A percentile compares a stretch with the other conserved stretches of the same genome.
Conservation (phyloP, 768 basidiomycete species). For the Termitomyces sp. region DNA sequence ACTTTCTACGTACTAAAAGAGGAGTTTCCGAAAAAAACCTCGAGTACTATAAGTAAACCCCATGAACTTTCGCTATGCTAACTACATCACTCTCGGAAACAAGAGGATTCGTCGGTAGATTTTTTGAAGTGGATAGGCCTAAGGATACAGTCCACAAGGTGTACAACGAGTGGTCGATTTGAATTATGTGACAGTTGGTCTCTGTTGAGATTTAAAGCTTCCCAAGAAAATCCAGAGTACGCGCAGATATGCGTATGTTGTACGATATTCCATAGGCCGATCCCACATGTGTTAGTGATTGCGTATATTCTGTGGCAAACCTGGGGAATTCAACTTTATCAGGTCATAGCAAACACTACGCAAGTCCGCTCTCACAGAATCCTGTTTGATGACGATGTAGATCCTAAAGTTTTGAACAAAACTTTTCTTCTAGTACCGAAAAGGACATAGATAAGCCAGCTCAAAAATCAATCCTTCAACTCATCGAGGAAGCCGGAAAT, state of each 20-base stretch:
- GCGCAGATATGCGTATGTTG: no score
- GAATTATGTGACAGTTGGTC: neutral
- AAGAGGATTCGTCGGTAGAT: neutral
- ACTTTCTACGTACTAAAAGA: neutral
- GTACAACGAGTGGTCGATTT: neutral
- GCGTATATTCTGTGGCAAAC: neutral
- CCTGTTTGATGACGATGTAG: slow-evolving; percentile 1
- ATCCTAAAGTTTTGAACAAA: slow-evolving; percentile 3
- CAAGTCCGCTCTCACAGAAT: neutral
- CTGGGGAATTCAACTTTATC: slow-evolving; percentile 1
- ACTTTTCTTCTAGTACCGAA: slow-evolving; percentile 3
- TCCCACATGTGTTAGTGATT: no score
- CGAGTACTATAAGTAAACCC: neutral
- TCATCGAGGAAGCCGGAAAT: slow-evolving; percentile 5
- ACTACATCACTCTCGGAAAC: neutral
- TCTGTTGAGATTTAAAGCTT: no score
- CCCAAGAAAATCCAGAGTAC: no score
- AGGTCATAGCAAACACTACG: slow-evolving; percentile 3
- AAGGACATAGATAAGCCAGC: neutral
- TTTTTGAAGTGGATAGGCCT: no score
- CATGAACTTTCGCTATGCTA: neutral
- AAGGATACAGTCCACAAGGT: no score
- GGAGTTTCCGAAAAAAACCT: neutral
- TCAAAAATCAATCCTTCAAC: slow-evolving; percentile 1
- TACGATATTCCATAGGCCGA: neutral